These are phyloP conservation scores for Kwoniella mangroviensis DNA, from an alignment of 768 basidiomycete species.

Conservation along the genomic window DNA sequence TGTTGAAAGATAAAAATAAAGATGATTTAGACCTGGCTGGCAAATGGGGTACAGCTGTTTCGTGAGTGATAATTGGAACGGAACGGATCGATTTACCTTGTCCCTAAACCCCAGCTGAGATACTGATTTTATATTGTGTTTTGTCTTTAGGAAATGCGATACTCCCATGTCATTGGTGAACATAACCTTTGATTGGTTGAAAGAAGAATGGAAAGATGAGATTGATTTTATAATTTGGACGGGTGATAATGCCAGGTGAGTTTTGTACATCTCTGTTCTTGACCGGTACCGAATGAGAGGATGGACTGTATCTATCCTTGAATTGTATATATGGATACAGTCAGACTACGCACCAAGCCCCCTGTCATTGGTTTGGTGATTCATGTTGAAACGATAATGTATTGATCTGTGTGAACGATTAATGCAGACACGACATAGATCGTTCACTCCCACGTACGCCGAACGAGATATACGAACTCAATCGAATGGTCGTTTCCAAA, in stretches of 20 bases:
- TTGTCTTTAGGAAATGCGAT: slow-evolving; percentile 64
- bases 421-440: slow-evolving; percentile 79
- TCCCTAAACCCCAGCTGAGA: no score
- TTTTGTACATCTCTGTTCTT: neutral
- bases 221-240: slow-evolving; percentile 85
- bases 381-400: no score
- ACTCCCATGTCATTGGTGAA: slow-evolving; percentile 79
- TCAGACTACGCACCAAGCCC: neutral
- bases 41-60: slow-evolving; percentile 52
- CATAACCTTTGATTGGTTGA: slow-evolving; percentile 77
- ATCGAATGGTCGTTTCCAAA: slow-evolving; percentile 67
- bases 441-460: slow-evolving; percentile 77
- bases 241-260: slow-evolving; percentile 60
- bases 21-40: slow-evolving; percentile 44
- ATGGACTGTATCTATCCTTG: neutral
- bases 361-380: no score
- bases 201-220: slow-evolving; percentile 76
- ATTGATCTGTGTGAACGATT: no score
- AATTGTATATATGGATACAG: neutral
- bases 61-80: no score
- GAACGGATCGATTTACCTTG: no score
- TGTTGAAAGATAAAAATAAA: slow-evolving; percentile 19
- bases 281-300: no score
- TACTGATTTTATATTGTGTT: slow-evolving; percentile 6
- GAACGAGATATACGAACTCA: slow-evolving; percentile 76